Percentiles rank a stretch among this genome's conserved stretches.
phyloP scores from a whole-genome alignment of 2,329 filamentous ascomycete genomes.

The Xylaria sp. region DNA sequence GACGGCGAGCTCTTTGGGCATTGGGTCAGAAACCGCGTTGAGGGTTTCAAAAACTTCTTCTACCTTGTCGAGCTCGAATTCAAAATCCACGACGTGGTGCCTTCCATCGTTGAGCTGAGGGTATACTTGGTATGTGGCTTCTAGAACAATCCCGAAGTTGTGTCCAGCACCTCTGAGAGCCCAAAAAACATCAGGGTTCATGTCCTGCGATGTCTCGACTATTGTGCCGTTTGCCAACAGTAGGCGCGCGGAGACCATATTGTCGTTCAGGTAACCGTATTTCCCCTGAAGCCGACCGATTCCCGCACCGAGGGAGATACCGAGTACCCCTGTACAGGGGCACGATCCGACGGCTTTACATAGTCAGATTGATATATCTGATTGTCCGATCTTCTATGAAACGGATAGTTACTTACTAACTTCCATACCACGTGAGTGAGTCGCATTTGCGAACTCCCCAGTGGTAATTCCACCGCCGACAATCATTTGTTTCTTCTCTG shows the following conservation, averaged over 20 bases:
- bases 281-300: slow-evolving; percentile 32
- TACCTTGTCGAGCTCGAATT: slow-evolving; percentile 13
- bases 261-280: slow-evolving; percentile 29
- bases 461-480: slow-evolving; percentile 19
- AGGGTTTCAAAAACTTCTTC: slow-evolving; percentile 6
- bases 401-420: slow-evolving; percentile 12
- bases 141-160: slow-evolving; percentile 34
- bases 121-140: slow-evolving; percentile 18
- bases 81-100: slow-evolving; percentile 11
- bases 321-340: slow-evolving; percentile 18
- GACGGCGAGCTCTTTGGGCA: slow-evolving; percentile 16
- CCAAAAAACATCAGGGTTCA: slow-evolving; percentile 34
- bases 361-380: neutral
- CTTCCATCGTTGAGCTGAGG: slow-evolving; percentile 16
- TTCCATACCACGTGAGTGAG: slow-evolving; percentile 14
- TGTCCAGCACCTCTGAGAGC: slow-evolving; percentile 33
- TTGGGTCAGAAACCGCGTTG: slow-evolving; percentile 13
- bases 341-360: slow-evolving; percentile 27
- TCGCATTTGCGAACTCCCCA: slow-evolving; percentile 11
- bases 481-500: slow-evolving; percentile 13
- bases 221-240: slow-evolving; percentile 30
- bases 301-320: slow-evolving; percentile 30
- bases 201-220: slow-evolving; percentile 18
- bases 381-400: neutral
- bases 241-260: slow-evolving; percentile 17